Conservation (phyloP, 2,329 filamentous ascomycete species). For the Elsinoe perseae region DNA sequence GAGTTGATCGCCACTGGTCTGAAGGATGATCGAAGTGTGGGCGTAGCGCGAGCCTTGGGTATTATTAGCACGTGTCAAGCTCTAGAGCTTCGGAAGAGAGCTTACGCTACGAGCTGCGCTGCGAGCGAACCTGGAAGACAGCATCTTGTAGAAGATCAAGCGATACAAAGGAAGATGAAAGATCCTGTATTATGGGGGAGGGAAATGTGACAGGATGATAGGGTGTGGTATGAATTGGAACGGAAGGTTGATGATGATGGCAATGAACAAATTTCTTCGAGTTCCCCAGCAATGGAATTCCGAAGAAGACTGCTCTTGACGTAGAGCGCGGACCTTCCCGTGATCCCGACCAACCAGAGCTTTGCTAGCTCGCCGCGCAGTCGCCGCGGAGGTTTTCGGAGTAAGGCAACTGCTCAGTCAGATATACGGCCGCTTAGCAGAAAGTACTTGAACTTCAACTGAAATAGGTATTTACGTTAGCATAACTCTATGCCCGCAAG, state of each 20-base stretch:
- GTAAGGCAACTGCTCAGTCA: too few relatives aligned
- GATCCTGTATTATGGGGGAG: background rate
- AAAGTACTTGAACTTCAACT: too few relatives aligned
- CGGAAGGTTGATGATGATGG: background rate
- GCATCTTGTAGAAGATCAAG: conserved; percentile 23
- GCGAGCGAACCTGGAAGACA: conserved; percentile 30
- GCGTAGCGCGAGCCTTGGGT: conserved; percentile 26
- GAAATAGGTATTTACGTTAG: too few relatives aligned
- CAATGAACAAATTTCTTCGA: conserved; percentile 5
- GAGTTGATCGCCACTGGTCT: conserved; percentile 60
- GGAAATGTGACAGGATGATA: background rate
- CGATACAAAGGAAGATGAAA: background rate
- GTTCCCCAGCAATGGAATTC: conserved; percentile 2
- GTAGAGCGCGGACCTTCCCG: background rate
- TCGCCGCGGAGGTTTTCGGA: conserved; percentile 1
- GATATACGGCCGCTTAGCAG: too few relatives aligned
- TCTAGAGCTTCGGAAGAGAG: conserved; percentile 17
- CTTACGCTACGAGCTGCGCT: conserved; percentile 32
- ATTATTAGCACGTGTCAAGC: conserved; percentile 6
- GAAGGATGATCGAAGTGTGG: conserved; percentile 31
- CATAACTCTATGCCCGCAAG: too few relatives aligned
- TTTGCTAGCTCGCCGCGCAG: background rate
- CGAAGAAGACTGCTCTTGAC: conserved; percentile 1
- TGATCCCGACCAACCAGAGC: background rate
- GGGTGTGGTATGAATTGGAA: background rate